Evolutionary conservation across 75 land plant species (phyloP), one percentile per base, ranked within the genome.

Genomic region (Sequoia sempervirens): DNA sequence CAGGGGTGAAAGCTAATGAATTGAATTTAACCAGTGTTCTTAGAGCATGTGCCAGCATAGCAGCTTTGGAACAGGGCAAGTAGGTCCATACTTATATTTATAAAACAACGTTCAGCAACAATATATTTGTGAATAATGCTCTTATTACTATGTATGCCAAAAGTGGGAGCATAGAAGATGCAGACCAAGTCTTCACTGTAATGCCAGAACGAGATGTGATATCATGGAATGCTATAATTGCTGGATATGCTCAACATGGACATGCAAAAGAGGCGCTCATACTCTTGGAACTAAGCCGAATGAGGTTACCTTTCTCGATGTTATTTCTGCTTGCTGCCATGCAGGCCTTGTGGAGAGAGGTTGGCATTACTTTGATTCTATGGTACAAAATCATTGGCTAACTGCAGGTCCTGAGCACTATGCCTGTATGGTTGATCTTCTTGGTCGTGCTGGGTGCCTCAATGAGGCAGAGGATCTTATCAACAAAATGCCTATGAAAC

Each of bases 201-300:
- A 85, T 87, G 87, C 52, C 75, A 10, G 50, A 85, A 43, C 81
- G 50, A 40, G 86, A 87, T 70, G 30, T 78, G 23, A 32, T 85
- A 28, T 85, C 88, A n/a, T 87, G 88, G 88, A 87, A 87, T 85
- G 86, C 88, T 37, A 85, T 87, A 82, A 87, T 87, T 79, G 81
- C 88, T 53, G 84, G 83, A 37, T 82, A 38, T 26, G 83, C 83
- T 26, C 37, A 80, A 58, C 75, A 85, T 76, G 87, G 89, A 9
- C 52, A 7, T 47, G 86, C 83, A 23, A 69, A 73, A 43, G 80
- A 85, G 68, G 89, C 83, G 17, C 75, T 85, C 58, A 30, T 34
- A 18, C 47, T 86, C 54, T 88, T 88, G 56, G n/a, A 32, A 14
- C n/a, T 4, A 40, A 74, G 34, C 91, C 89, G 37, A 32, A 81